Base-by-base conservation (phyloP, 2,329 filamentous ascomycete genomes). In the Scleromitrula shiraiana region DNA sequence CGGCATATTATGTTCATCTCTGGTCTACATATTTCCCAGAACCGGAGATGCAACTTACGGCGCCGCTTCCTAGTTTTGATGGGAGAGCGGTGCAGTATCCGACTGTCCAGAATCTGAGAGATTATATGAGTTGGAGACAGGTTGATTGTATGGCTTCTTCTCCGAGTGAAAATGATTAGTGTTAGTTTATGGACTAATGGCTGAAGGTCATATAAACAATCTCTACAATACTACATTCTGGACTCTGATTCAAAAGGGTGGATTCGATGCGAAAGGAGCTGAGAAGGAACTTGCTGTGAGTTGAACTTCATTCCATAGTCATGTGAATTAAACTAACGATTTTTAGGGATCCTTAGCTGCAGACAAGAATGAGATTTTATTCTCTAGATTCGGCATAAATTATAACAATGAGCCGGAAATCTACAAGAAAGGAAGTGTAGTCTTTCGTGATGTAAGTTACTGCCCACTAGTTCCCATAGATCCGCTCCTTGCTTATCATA, bases 201-300 rank as follows among this genome's bases (percentile, higher is more conserved):
- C 10, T 29, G 9, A 51, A 91, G 87, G 87, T 56, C 93, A 98
- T 64, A 95, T 98, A 59, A 98, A 98, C 67, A 98, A 98, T 62
- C 77, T 98, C 4, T 98, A 96, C 68, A 98, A 98, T 65, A 98
- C 93, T 0, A 88, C 88, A 0, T 97, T 97, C 65, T 98, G 93
- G 93, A 74, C 83, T 1, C 72, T 98, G 59, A 84, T 97, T 19
- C 80, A 88, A 54, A 71, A 80, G 40, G 90, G 87, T 2, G 85
- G 83, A 0, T 76, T 93, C 70, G 82, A 78, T 44, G 77, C 80
- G 24, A 83, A 82, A 42, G 84, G 88, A 50, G 93, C 93, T 0
- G 91, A 97, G 64, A 77, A 84, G 61, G 77, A 79, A 50, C 75
- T 98, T 37, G 82, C 86, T 58, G 85, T 86, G 64, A 56, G 71